A percentile compares a stretch with the other conserved stretches of the same genome.
Evolutionary conservation across 1,139 yeast genomes (phyloP).

Genomic region (Kazachstania sp.): DNA sequence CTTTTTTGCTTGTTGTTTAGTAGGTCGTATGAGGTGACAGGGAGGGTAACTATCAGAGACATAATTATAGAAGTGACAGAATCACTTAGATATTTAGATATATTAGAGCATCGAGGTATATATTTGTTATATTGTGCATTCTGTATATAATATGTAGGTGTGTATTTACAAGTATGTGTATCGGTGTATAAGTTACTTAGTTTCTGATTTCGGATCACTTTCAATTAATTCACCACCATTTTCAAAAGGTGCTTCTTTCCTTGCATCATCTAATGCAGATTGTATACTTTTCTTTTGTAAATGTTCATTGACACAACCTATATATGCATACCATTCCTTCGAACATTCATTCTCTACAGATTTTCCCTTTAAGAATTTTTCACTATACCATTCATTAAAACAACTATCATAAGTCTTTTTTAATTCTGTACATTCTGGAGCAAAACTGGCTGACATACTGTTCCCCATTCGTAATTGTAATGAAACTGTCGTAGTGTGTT

Average conservation of each 20-base stretch:
- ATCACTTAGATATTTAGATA: too few species aligned
- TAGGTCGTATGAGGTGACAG: too few species aligned
- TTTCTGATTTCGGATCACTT: neutral
- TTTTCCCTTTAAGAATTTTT: constrained; percentile 42
- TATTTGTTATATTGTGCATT: too few species aligned
- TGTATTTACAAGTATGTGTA: too few species aligned
- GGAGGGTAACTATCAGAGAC: too few species aligned
- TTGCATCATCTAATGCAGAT: constrained; percentile 84
- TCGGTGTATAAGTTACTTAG: too few species aligned
- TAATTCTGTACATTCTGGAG: constrained; percentile 89
- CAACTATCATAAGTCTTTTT: constrained; percentile 85
- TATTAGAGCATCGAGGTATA: too few species aligned
- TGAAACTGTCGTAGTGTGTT: too few species aligned
- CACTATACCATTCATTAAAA: constrained; percentile 93
- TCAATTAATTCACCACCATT: constrained; percentile 47
- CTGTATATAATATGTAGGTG: too few species aligned
- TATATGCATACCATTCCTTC: constrained; percentile 79
- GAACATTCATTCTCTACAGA: constrained; percentile 75
- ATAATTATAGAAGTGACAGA: too few species aligned
- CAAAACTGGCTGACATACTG: constrained; percentile 82
- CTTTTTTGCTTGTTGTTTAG: too few species aligned
- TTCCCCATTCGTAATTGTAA: constrained; percentile 48
- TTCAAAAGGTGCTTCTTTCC: constrained; percentile 85
- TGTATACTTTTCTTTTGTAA: constrained; percentile 29
- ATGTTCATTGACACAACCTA: constrained; percentile 66